phyloP scores from a whole-genome alignment of 225 moss, liverwort and hornwort genomes.

The Pleurozium schreberi region DNA sequence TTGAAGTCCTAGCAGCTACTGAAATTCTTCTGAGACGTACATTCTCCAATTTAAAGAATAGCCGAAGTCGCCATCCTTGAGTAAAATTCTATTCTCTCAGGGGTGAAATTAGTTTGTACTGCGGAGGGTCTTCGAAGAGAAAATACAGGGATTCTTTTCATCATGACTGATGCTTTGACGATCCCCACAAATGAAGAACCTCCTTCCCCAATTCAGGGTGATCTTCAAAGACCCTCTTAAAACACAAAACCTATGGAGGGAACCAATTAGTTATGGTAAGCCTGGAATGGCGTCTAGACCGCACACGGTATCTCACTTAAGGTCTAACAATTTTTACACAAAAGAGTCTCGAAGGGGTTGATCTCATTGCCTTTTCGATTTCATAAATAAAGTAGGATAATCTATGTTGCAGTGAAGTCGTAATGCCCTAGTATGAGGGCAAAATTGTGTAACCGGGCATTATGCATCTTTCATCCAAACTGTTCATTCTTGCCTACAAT shows the following conservation, averaged over 20 bases:
- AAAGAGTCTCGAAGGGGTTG: too few species aligned
- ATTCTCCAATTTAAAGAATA: neutral
- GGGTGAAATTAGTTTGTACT: neutral
- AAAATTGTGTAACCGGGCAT: too few species aligned
- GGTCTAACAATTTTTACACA: too few species aligned
- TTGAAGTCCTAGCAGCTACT: neutral
- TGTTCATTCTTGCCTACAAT: too few species aligned
- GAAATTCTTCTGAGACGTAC: neutral
- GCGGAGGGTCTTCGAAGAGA: neutral
- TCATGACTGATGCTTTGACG: neutral
- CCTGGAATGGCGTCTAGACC: neutral
- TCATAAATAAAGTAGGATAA: too few species aligned
- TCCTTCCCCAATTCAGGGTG: neutral
- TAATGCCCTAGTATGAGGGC: too few species aligned
- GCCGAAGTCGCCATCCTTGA: neutral
- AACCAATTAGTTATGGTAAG: neutral
- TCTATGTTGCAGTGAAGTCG: too few species aligned
- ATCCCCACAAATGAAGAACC: neutral
- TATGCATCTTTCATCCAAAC: too few species aligned
- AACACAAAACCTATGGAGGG: neutral
- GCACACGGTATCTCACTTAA: too few species aligned
- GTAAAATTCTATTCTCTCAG: neutral
- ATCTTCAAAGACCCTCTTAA: neutral
- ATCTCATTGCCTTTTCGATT: too few species aligned
- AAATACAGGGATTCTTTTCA: neutral